Base-by-base conservation (phyloP, 139 green algal genomes). In the Trebouxia sp. region DNA sequence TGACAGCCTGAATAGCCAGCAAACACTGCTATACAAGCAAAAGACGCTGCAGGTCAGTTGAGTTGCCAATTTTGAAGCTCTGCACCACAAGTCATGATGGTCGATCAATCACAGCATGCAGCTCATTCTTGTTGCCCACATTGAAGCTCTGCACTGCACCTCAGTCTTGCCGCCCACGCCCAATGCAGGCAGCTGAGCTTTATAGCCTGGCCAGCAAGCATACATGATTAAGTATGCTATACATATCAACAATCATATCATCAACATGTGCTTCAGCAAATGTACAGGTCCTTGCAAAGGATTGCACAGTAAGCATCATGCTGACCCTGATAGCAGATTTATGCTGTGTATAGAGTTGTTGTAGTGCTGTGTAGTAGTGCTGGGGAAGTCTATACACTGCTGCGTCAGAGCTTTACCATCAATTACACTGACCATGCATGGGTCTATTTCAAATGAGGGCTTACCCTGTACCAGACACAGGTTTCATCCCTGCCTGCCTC, bases 111-210 rank as follows among this genome's bases (percentile, higher is more conserved):
- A n/a, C n/a, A n/a, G n/a, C n/a, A n/a, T n/a, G 84, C 84, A 98
- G 78, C 87, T 95, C 88, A 15, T 69, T 81, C 82, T 94, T 90
- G 56, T 87, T 82, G 14, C 92, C 92, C 67, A 97, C 69, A 56
- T 75, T 41, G 81, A 82, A 92, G 37, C 81, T 82, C 86, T 90
- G 86, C 81, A 42, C 17, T n/a, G n/a, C n/a, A n/a, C n/a, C n/a
- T n/a, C n/a, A n/a, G n/a, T n/a, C n/a, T 14, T 17, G 17, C 14
- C n/a, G n/a, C n/a, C n/a, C n/a, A n/a, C n/a, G n/a, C n/a, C n/a
- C n/a, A n/a, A n/a, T n/a, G n/a, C n/a, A n/a, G n/a, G 50, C 50
- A 58, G 50, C 50, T 28, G 50, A 5, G 3, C 50, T 28, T 58
- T 3, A 37, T n/a, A 35, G n/a, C n/a, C n/a, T n/a, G n/a, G n/a